Conservation (phyloP, 176 grass and related monocot species). For the Triticum monococcum region DNA sequence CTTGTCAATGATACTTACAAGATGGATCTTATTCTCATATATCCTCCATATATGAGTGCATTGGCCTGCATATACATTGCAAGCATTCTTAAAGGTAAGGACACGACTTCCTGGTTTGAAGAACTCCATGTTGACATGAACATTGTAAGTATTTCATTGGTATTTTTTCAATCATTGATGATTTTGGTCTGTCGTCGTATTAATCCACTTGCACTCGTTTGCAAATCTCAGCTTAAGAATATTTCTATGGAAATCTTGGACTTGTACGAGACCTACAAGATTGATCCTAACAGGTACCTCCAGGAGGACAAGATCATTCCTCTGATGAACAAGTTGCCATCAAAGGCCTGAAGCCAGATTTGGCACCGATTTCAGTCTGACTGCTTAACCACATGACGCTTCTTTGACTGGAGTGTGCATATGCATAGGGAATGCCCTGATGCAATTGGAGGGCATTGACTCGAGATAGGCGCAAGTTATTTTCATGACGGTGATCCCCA, state of each 20-base stretch:
- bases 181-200: background rate
- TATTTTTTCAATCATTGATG: background rate
- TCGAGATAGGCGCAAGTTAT: background rate
- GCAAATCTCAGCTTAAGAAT: slow-evolving; percentile 59
- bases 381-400: background rate
- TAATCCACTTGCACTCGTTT: background rate
- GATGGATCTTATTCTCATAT: slow-evolving; percentile 93
- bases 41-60: slow-evolving; percentile 94
- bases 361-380: background rate
- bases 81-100: slow-evolving; percentile 78
- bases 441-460: background rate
- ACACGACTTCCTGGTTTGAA: slow-evolving; percentile 82
- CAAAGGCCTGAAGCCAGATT: slow-evolving; percentile 43
- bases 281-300: slow-evolving; percentile 54
- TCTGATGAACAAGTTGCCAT: slow-evolving; percentile 71
- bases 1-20: slow-evolving; percentile 97
- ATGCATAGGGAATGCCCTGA: background rate
- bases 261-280: slow-evolving; percentile 79
- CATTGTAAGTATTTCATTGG: slow-evolving; percentile 36
- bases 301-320: slow-evolving; percentile 68
- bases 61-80: slow-evolving; percentile 94
- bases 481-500: background rate
- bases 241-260: slow-evolving; percentile 89
- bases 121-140: slow-evolving; percentile 93
- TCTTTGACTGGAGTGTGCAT: background rate